Conservation (phyloP, 495 filamentous ascomycete genomes). For the Talaromyces ruber region DNA sequence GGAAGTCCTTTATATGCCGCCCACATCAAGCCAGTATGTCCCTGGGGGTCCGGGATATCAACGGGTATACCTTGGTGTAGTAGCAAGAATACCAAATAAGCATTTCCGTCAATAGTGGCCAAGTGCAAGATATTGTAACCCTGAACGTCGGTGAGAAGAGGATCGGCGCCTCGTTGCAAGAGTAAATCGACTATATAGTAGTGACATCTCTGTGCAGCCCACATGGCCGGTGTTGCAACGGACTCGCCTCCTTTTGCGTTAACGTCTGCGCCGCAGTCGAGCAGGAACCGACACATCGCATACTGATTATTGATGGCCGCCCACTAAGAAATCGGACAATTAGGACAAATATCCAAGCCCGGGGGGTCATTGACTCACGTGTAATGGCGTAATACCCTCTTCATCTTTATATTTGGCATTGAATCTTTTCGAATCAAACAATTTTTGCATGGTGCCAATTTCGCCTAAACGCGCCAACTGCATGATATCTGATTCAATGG, state of each 20-base stretch:
- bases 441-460: conserved; percentile 73
- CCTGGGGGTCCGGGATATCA: conserved; percentile 77
- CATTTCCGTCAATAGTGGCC: conserved; percentile 93
- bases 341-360: conserved; percentile 3
- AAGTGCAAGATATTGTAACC: conserved; percentile 96
- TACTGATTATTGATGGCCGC: conserved; percentile 99
- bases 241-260: conserved; percentile 94
- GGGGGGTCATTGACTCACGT: conserved; percentile 51
- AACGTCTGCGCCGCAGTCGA: conserved; percentile 82
- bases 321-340: conserved; percentile 55
- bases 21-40: conserved; percentile 96
- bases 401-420: conserved; percentile 75
- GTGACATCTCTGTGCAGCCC: conserved; percentile 91
- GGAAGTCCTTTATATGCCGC: conserved; percentile 94
- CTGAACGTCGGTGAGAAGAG: conserved; percentile 78
- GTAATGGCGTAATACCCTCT: conserved; percentile 88
- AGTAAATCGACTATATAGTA: conserved; percentile 79
- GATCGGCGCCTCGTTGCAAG: conserved; percentile 81
- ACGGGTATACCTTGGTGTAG: conserved; percentile 91
- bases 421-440: conserved; percentile 75
- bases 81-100: conserved; percentile 79
- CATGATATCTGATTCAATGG: conserved; percentile 83
- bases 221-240: conserved; percentile 86
- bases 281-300: conserved; percentile 88
- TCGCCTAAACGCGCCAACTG: conserved; percentile 87